Evolutionary conservation across 306 rosid genomes (phyloP).

Genomic region (Alnus glutinosa): DNA sequence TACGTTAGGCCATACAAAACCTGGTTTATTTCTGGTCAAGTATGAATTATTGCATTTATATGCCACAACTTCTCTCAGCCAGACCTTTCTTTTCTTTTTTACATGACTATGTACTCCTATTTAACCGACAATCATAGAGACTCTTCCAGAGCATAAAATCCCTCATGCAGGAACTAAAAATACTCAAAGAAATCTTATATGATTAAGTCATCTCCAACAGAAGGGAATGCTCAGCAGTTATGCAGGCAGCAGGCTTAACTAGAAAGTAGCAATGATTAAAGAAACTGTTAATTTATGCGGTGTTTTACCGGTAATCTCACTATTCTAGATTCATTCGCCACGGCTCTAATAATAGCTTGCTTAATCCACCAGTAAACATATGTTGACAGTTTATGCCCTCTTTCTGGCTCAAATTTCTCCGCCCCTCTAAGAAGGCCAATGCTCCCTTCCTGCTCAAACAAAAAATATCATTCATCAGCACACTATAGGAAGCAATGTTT

Average conservation of each 20-base stretch:
- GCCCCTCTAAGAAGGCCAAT: slow-evolving; percentile 82
- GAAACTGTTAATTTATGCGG: slow-evolving; percentile 14
- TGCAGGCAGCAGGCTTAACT: not conserved
- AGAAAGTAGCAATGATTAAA: not conserved
- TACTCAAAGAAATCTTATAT: not conserved
- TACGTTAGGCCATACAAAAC: not conserved
- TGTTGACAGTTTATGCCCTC: slow-evolving; percentile 76
- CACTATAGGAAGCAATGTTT: slow-evolving; percentile 1
- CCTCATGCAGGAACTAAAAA: not conserved
- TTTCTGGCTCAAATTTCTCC: slow-evolving; percentile 64
- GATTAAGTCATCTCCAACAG: not conserved
- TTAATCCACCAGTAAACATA: slow-evolving; percentile 89
- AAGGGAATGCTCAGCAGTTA: not conserved
- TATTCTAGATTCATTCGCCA: slow-evolving; percentile 66
- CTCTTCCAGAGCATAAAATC: not conserved
- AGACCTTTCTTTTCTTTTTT: not conserved
- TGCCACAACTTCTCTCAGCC: not conserved
- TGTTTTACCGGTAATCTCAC: slow-evolving; percentile 78
- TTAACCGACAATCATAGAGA: not conserved
- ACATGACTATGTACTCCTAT: not conserved
- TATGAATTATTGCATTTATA: not conserved
- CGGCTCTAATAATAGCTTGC: slow-evolving; percentile 75
- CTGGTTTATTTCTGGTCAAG: not conserved
- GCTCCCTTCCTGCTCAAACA: slow-evolving; percentile 72
- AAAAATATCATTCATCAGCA: slow-evolving; percentile 8